Evolutionary conservation across 352 stramenopile genomes (phyloP), one percentile per base, ranked within the genome.

Genomic region (Phytophthora hibernalis): DNA sequence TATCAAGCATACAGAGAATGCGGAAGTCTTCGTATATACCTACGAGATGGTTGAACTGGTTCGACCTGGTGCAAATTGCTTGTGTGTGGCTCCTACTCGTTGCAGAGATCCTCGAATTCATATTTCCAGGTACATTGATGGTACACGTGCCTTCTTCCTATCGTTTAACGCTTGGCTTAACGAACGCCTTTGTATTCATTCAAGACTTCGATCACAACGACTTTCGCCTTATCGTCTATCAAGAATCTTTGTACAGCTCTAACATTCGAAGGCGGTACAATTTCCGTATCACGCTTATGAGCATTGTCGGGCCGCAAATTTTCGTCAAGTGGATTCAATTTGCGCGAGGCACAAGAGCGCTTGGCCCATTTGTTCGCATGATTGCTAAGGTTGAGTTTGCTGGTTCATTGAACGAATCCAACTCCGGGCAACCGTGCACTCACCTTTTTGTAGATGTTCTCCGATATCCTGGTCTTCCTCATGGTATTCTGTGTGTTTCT

Each of bases 321-420:
- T 93, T 92, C 54, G 76, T 95, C 38, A 86, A 86, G 9, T 95
- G 86, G 83, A 90, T 95, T 54, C 84, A 89, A 53, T 93, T 93
- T 63, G 83, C 83, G 9, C 79, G 87, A 48, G 85, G 85, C 21
- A 93, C 85, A 28, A 64, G 77, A 43, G 75, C 70, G 6, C 70
- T 95, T 10, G 86, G 86, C 0, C 86, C 84, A 5, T 95, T 95
- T 65, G 86, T 93, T 50, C 86, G 84, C 12, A 95, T 95, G 86
- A 92, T 95, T 51, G 90, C 87, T 58, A 92, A 93, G 77, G 86
- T 92, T 44, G 16, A 40, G 0, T 16, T 44, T n/a, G 5, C 16
- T 44, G 5, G 0, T 21, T 15, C 3, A 42, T 18, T 18, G 35
- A 18, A n/a, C 13, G 16, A 18, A 42, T 42, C 12, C 2, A 42